Evolutionary conservation across 805 yeast species (phyloP).

Genomic region (Candida berthetii): DNA sequence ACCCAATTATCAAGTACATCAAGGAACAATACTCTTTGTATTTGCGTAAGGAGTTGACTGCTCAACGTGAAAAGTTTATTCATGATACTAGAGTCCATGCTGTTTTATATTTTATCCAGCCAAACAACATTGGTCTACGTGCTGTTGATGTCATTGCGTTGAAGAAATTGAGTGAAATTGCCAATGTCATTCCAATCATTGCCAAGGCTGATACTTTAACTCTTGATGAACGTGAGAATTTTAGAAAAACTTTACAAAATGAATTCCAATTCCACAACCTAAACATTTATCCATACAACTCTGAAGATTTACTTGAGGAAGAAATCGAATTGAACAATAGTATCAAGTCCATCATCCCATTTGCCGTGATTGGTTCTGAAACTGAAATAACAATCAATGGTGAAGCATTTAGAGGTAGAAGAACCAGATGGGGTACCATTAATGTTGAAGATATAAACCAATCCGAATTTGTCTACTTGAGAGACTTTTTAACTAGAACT

Average conservation of each 20-base stretch:
- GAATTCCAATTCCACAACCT: conserved; percentile 72
- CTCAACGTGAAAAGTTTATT: conserved; percentile 79
- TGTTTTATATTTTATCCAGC: conserved; percentile 84
- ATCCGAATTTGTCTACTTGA: conserved; percentile 90
- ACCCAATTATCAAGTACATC: conserved; percentile 87
- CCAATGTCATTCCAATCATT: conserved; percentile 92
- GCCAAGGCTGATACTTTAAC: conserved; percentile 93
- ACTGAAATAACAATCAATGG: conserved; percentile 71
- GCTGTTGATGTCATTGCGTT: conserved; percentile 79
- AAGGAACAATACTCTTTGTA: conserved; percentile 92
- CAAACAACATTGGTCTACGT: conserved; percentile 80
- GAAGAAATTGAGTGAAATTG: conserved; percentile 79
- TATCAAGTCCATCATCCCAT: conserved; percentile 76
- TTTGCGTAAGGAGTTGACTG: conserved; percentile 89
- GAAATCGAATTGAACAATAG: conserved; percentile 70
- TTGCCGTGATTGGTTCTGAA: conserved; percentile 92
- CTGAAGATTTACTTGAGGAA: conserved; percentile 61
- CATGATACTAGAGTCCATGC: conserved; percentile 92
- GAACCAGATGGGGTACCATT: conserved; percentile 90
- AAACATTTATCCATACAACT: conserved; percentile 80
- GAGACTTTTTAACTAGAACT: conserved; percentile 92
- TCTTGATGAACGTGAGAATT: conserved; percentile 70
- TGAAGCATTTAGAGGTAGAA: conserved; percentile 79
- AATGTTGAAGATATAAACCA: conserved; percentile 92
- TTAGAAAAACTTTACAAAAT: conserved; percentile 69